Evolutionary conservation across 1,139 yeast species (phyloP).

Genomic region (Hyphopichia khmerensis): DNA sequence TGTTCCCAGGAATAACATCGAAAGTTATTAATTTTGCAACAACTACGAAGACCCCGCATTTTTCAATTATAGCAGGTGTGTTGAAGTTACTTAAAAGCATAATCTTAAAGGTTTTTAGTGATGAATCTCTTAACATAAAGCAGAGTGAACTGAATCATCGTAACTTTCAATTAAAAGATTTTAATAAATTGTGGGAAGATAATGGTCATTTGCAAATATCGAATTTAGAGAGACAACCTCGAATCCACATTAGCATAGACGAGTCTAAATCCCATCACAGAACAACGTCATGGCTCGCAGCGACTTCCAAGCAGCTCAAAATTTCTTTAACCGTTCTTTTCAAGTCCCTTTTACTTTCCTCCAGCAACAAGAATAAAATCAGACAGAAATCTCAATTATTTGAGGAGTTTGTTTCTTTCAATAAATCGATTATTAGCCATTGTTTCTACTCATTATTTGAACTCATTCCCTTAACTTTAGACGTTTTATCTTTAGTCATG

Average conservation of each 20-base stretch:
- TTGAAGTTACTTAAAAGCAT: slow-evolving; percentile 22
- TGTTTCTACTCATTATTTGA: slow-evolving; percentile 38
- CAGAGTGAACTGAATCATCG: not conserved
- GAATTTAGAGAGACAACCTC: slow-evolving; percentile 7
- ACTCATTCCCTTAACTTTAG: slow-evolving; percentile 31
- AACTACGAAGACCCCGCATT: slow-evolving; percentile 23
- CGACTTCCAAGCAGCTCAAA: slow-evolving; percentile 61
- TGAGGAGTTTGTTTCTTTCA: slow-evolving; percentile 22
- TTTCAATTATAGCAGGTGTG: slow-evolving; percentile 17
- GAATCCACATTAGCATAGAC: slow-evolving; percentile 3
- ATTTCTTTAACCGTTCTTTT: slow-evolving; percentile 38
- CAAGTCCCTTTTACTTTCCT: slow-evolving; percentile 19
- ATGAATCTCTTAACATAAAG: slow-evolving; percentile 20
- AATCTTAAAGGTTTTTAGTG: slow-evolving; percentile 28
- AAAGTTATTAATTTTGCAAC: slow-evolving; percentile 28
- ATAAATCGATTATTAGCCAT: slow-evolving; percentile 18
- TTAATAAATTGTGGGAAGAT: slow-evolving; percentile 20
- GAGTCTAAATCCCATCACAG: slow-evolving; percentile 28
- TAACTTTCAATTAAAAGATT: slow-evolving; percentile 10
- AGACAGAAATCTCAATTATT: slow-evolving; percentile 23
- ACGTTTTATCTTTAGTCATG: slow-evolving; percentile 24
- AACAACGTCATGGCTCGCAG: slow-evolving; percentile 60
- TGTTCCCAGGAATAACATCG: slow-evolving; percentile 43
- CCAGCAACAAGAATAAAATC: slow-evolving; percentile 17
- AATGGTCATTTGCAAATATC: slow-evolving; percentile 7